Conservation (phyloP, 2,329 filamentous ascomycete genomes). For the Epichloe sp. region DNA sequence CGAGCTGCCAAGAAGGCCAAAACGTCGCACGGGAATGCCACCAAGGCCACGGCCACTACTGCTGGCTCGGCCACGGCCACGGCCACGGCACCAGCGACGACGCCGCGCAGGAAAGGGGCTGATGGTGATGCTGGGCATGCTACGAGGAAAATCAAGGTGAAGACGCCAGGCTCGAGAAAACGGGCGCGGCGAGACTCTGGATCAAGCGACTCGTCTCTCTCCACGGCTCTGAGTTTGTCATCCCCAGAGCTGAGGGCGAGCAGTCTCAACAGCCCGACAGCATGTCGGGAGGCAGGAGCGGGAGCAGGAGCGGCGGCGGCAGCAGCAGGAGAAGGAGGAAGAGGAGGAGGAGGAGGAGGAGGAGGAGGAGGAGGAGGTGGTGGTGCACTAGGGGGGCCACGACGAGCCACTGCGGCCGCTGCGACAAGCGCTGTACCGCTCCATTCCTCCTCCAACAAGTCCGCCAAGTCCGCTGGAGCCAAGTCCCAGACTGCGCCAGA, state of each 20-base stretch:
- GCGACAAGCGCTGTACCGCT: neutral
- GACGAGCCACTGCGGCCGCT: neutral
- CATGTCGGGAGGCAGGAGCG: slow-evolving; percentile 1
- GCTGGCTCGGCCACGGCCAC: neutral
- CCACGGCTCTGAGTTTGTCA: slow-evolving; percentile 25
- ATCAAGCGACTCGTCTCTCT: slow-evolving; percentile 31
- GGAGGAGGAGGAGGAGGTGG: neutral
- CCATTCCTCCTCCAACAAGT: slow-evolving; percentile 1
- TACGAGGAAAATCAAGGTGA: slow-evolving; percentile 12
- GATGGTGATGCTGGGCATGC: neutral
- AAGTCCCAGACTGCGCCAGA: slow-evolving; percentile 24
- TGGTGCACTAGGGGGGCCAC: neutral
- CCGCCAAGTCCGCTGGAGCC: slow-evolving; percentile 8
- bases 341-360: slow-evolving; percentile 1
- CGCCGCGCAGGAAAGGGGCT: slow-evolving; percentile 1
- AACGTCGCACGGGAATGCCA: slow-evolving; percentile 13
- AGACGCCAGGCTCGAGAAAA: slow-evolving; percentile 24
- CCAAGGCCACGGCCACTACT: neutral
- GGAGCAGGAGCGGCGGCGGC: neutral
- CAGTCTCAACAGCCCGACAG: slow-evolving; percentile 4
- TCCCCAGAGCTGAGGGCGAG: slow-evolving; percentile 23
- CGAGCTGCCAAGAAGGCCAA: slow-evolving; percentile 26
- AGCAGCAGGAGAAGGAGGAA: neutral
- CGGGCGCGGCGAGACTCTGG: slow-evolving; percentile 23
- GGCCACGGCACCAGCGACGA: neutral